Evolutionary conservation across 1,284 basidiomycete species (phyloP).

Genomic region (Cystobasidium sp.): DNA sequence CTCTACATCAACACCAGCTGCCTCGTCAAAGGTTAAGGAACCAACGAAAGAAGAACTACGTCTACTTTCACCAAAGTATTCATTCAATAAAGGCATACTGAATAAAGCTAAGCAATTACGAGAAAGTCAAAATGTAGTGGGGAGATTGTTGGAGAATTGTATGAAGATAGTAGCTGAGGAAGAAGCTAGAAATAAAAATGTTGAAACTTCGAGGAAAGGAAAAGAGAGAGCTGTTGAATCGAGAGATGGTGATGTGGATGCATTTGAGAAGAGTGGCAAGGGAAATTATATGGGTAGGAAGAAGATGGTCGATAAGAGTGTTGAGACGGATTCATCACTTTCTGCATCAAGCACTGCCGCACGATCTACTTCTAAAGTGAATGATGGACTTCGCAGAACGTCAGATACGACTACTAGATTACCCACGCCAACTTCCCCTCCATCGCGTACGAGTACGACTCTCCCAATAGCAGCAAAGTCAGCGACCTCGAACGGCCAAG

Average conservation of each 20-base stretch:
- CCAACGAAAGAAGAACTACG: constrained; percentile 6
- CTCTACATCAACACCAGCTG: too few species aligned
- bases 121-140: constrained; percentile 1
- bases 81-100: background rate
- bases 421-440: constrained; percentile 11
- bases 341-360: background rate
- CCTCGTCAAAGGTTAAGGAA: too few species aligned
- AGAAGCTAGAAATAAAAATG: background rate
- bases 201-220: background rate
- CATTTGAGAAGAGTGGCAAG: background rate
- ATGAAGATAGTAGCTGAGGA: constrained; percentile 14
- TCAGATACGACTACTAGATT: background rate
- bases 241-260: background rate
- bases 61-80: background rate
- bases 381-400: background rate
- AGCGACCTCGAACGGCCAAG: too few species aligned
- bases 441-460: background rate
- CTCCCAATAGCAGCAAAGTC: background rate
- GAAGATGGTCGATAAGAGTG: background rate
- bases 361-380: background rate
- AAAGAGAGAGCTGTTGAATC: background rate
- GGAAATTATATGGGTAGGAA: constrained; percentile 5
- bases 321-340: background rate
- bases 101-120: constrained; percentile 1
- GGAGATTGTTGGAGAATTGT: constrained; percentile 16